Conservation (phyloP, 2,329 filamentous ascomycete species). For the Pleomassaria siparia region DNA sequence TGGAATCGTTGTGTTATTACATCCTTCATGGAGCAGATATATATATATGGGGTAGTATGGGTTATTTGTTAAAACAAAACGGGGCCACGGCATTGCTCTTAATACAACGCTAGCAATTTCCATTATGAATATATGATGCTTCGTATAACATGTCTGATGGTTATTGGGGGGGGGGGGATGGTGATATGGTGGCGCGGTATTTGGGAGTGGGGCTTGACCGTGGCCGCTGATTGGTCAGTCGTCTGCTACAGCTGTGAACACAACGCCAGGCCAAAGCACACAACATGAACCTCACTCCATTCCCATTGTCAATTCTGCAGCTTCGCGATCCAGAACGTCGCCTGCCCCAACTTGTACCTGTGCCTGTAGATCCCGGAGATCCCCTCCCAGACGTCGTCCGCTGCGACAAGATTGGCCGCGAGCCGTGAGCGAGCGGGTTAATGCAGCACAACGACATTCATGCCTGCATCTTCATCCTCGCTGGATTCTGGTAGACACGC, state of each 20-base stretch:
- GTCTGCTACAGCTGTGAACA: neutral
- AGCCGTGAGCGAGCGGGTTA: conserved; percentile 33
- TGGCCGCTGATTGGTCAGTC: neutral
- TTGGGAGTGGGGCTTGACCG: neutral
- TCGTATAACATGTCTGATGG: neutral
- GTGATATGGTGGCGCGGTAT: neutral
- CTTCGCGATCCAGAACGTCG: conserved; percentile 3
- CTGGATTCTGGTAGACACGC: conserved; percentile 41
- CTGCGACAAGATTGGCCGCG: conserved; percentile 22
- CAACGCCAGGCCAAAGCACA: neutral
- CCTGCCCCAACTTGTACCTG: neutral
- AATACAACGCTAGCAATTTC: no score
- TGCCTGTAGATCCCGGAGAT: neutral
- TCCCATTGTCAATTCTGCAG: conserved; percentile 7
- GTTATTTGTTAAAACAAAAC: conserved; percentile 8
- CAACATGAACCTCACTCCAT: conserved; percentile 18
- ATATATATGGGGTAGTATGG: neutral
- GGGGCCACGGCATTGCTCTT: neutral
- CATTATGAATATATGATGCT: no score
- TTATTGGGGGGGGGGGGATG: no score
- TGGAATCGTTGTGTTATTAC: conserved; percentile 2
- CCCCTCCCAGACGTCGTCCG: conserved; percentile 6
- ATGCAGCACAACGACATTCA: conserved; percentile 39
- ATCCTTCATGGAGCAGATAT: neutral
- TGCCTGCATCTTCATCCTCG: conserved; percentile 40